Base-by-base conservation (phyloP, 163 green algal genomes). In the Chlorella variabilis region DNA sequence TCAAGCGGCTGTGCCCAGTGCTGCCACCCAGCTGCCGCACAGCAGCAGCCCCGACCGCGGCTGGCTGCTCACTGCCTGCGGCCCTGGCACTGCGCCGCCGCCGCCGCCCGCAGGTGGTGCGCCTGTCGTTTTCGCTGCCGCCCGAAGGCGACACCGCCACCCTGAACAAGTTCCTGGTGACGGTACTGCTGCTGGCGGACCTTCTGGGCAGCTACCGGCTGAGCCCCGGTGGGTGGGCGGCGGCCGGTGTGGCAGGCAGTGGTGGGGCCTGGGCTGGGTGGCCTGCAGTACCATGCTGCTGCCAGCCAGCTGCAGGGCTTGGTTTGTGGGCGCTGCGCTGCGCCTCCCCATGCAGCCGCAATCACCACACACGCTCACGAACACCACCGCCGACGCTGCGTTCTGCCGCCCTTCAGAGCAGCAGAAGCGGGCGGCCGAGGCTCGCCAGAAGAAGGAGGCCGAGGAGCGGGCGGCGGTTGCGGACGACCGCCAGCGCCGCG, bases 191-290 rank as follows among this genome's bases (percentile, higher is more conserved):
- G 36, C 54, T 85, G 34, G 49, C 74, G 8, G 84, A 88, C 79
- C 36, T 67, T 17, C n/a, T 88, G 25, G 74, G 63, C 41, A 81
- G 41, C 42, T 85, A 77, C 74, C 78, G 70, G 62, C 63, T 86
- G 20, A 76, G 49, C 11, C 48, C 83, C 15, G 78, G 78, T 78
- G 31, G 39, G 51, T 17, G 18, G 7, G 29, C 1, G 31, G 34
- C 1, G 25, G 25, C 54, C 5, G 27, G n/a, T 23, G 25, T 45
- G 20, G 39, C n/a, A 71, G 67, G 20, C 25, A 38, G 39, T 29
- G 20, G 34, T 48, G 39, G 17, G 3, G 39, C 7, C 17, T 34
- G 39, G 23, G 39, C 3, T 38, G 45, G 45, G 11, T 11, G 15
- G 45, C 11, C 45, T 54, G 45, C 45, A 54, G 45, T 11, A 23